phyloP scores from a whole-genome alignment of 148 eudicot species.

The Tetragonia tetragonoides region DNA sequence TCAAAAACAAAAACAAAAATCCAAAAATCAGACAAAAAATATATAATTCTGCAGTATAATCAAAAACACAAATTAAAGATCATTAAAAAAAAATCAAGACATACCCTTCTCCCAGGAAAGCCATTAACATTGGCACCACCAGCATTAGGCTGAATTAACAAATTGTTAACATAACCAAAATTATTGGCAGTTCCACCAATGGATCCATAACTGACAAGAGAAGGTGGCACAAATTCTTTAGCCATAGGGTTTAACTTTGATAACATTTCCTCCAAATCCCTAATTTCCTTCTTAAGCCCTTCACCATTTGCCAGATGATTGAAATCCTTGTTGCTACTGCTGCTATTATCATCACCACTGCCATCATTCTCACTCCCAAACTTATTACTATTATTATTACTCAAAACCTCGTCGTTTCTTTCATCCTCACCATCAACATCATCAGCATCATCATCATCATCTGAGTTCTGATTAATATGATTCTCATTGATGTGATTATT shows the following conservation, averaged over 20 bases:
- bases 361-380: constrained; percentile 11
- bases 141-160: constrained; percentile 37
- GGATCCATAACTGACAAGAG: constrained; percentile 26
- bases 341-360: neutral
- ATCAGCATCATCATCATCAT: neutral
- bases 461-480: too few relatives aligned
- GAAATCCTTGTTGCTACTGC: neutral
- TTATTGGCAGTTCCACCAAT: constrained; percentile 14
- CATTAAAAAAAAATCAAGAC: neutral
- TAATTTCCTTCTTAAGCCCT: constrained; percentile 61
- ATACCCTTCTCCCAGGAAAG: constrained; percentile 51
- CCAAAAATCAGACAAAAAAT: neutral
- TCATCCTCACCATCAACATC: neutral
- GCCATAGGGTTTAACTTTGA: constrained; percentile 87
- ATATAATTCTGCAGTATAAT: neutral
- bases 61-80: neutral
- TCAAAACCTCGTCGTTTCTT: constrained; percentile 13
- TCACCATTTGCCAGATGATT: constrained; percentile 26
- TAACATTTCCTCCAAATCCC: constrained; percentile 69
- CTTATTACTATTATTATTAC: constrained; percentile 13
- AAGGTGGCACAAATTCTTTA: constrained; percentile 69
- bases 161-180: constrained; percentile 41
- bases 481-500: neutral
- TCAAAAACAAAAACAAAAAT: neutral
- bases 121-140: constrained; percentile 39